Evolutionary conservation across 2,329 filamentous ascomycete species (phyloP).

Genomic region (Sclerotinia spermophila): DNA sequence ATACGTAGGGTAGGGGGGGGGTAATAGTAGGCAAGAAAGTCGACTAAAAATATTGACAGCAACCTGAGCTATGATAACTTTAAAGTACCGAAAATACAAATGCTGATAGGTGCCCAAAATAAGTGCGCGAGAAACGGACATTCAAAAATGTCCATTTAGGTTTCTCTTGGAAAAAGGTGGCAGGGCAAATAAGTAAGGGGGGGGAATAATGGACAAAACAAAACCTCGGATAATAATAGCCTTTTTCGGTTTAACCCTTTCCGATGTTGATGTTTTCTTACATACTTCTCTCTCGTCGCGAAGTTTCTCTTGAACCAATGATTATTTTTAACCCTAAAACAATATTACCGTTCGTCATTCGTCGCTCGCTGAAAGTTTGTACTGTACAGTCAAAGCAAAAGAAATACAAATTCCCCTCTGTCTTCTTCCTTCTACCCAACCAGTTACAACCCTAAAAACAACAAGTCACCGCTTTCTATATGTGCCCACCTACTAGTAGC

Average conservation of each 20-base stretch:
- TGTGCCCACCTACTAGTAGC: background rate
- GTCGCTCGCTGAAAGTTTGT: background rate
- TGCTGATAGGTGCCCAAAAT: background rate
- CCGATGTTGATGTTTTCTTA: background rate
- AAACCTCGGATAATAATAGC: slow-evolving; percentile 7
- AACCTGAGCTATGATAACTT: background rate
- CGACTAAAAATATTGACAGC: background rate
- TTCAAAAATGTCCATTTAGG: slow-evolving; percentile 15
- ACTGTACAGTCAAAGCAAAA: slow-evolving; percentile 1
- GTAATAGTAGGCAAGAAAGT: background rate
- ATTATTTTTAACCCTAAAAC: slow-evolving; percentile 9
- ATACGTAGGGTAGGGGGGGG: background rate
- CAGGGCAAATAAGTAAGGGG: slow-evolving; percentile 8
- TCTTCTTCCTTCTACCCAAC: background rate
- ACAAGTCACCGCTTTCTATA: background rate
- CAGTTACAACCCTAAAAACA: background rate
- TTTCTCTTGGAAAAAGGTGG: slow-evolving; percentile 8
- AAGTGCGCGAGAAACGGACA: background rate
- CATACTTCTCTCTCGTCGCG: background rate
- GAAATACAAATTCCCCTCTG: background rate
- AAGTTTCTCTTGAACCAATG: background rate
- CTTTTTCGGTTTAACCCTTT: background rate
- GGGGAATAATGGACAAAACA: background rate
- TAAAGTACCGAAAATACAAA: background rate
- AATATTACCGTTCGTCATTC: background rate